Evolutionary conservation across 306 rosid genomes (phyloP).

Genomic region (Castanospermum australe): DNA sequence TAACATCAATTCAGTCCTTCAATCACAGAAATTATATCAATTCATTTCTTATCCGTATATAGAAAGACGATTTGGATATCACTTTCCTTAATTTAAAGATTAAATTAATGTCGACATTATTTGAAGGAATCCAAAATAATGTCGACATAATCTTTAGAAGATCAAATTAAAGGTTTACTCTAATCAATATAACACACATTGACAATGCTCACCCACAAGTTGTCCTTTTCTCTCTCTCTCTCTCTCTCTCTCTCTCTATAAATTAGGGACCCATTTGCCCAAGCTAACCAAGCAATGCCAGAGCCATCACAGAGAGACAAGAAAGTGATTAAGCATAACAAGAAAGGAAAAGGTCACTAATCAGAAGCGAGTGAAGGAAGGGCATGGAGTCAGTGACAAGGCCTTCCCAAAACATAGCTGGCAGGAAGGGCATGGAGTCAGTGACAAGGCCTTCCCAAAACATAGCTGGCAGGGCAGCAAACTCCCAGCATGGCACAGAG

Average conservation of each 20-base stretch:
- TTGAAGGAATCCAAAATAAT: too few species aligned
- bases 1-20: too few species aligned
- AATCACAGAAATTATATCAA: too few species aligned
- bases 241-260: not conserved
- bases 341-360: not conserved
- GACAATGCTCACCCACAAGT: not conserved
- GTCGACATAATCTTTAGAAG: too few species aligned
- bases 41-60: too few species aligned
- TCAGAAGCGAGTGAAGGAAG: not conserved
- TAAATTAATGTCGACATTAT: too few species aligned
- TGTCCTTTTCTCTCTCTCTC: not conserved
- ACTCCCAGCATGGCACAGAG: constrained; percentile 3
- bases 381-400: constrained; percentile 30
- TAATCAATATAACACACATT: not conserved
- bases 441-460: not conserved
- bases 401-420: not conserved
- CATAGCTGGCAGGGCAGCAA: not conserved
- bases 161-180: too few species aligned
- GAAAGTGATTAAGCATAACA: not conserved
- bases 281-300: not conserved
- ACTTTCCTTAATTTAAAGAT: too few species aligned
- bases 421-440: constrained; percentile 28
- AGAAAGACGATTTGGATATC: too few species aligned
- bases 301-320: not conserved
- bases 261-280: not conserved